phyloP scores from a whole-genome alignment of 495 filamentous ascomycete species.

The Glonium stellatum region DNA sequence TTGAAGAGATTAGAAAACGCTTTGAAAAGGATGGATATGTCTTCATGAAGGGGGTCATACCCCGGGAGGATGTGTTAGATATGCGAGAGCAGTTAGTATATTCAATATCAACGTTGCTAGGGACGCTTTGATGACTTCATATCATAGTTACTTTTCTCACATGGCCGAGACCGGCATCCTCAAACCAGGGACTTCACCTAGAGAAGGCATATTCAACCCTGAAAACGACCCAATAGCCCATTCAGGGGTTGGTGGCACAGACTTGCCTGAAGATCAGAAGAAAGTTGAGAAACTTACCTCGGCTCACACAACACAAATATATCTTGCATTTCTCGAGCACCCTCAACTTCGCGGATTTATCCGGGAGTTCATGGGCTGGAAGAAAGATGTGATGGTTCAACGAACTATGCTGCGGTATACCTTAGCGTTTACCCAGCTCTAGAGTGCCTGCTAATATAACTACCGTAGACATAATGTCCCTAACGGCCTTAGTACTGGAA shows the following conservation, averaged over 20 bases:
- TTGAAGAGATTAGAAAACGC: conserved; percentile 17
- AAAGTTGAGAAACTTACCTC: conserved; percentile 9
- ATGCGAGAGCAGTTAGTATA: conserved; percentile 19
- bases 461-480: conserved; percentile 27
- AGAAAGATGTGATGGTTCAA: conserved; percentile 24
- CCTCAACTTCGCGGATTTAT: conserved; percentile 20
- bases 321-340: conserved; percentile 23
- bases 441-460: background rate
- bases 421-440: no score
- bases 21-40: conserved; percentile 25
- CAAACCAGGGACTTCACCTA: conserved; percentile 16
- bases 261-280: conserved; percentile 16
- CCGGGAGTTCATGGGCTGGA: conserved; percentile 25
- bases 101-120: background rate
- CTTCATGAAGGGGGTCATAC: conserved; percentile 27
- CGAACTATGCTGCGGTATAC: conserved; percentile 23
- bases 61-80: conserved; percentile 23
- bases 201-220: conserved; percentile 27
- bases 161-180: conserved; percentile 26
- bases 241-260: conserved; percentile 21
- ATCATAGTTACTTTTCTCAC: conserved; percentile 16
- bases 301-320: conserved; percentile 20
- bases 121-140: background rate
- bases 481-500: conserved; percentile 20
- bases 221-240: conserved; percentile 20